These are phyloP conservation scores for Psilocybe sp. DNA, from an alignment of 768 basidiomycete species.

Conservation along the genomic window DNA sequence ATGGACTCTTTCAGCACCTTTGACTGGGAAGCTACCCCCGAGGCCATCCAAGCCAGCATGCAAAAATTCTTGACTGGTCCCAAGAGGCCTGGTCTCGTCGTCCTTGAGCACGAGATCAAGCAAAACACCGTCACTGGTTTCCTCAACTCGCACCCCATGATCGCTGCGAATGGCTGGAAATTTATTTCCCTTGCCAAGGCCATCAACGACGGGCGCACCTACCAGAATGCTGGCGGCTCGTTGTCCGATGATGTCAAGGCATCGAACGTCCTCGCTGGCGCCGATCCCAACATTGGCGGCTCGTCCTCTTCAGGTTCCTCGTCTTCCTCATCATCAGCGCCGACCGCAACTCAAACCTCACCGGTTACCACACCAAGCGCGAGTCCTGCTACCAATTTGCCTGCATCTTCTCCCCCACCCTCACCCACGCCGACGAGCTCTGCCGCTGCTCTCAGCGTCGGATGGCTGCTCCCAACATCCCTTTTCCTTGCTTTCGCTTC, in stretches of 20 bases:
- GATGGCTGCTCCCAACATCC: no score
- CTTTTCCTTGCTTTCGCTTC: no score
- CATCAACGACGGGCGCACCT: slow-evolving; percentile 34
- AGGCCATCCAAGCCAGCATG: slow-evolving; percentile 47
- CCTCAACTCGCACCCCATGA: slow-evolving; percentile 58
- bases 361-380: no score
- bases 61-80: slow-evolving; percentile 54
- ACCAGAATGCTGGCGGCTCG: slow-evolving; percentile 44
- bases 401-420: no score
- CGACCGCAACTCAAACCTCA: not conserved
- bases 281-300: slow-evolving; percentile 18
- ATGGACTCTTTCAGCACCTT: slow-evolving; percentile 44
- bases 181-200: slow-evolving; percentile 51
- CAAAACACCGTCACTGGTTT: slow-evolving; percentile 62
- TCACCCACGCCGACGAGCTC: no score
- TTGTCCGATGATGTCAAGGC: slow-evolving; percentile 28
- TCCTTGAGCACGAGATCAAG: slow-evolving; percentile 83
- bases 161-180: slow-evolving; percentile 71
- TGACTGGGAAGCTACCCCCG: slow-evolving; percentile 69
- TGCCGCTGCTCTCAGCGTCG: no score
- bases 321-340: slow-evolving; percentile 1
- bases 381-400: no score
- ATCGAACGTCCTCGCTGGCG: not conserved
- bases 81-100: slow-evolving; percentile 65
- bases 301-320: slow-evolving; percentile 3